Evolutionary conservation across 306 rosid genomes (phyloP).

Genomic region (Ceratonia siliqua): DNA sequence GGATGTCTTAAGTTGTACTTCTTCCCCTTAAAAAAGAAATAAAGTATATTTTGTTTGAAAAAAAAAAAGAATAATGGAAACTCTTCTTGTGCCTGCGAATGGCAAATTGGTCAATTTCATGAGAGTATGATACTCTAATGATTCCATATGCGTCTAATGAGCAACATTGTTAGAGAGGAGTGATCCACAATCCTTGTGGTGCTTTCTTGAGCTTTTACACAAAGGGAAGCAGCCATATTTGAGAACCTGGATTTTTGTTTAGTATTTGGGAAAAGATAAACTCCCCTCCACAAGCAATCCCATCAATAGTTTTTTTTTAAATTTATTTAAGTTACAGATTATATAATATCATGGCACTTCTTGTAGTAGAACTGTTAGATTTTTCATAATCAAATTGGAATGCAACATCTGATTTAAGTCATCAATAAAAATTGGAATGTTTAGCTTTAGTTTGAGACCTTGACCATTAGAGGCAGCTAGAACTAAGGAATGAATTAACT

Average conservation of each 20-base stretch:
- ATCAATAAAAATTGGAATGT: conserved; percentile 1
- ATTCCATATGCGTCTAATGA: conserved; percentile 8
- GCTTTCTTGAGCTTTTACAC: not conserved
- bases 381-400: not conserved
- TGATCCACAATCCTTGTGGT: conserved; percentile 10
- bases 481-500: not conserved
- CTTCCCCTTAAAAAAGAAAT: too few species aligned
- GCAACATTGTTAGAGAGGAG: conserved; percentile 1
- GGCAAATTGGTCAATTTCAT: not conserved
- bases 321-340: not conserved
- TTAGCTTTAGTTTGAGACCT: not conserved
- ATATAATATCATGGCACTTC: not conserved
- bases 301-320: not conserved
- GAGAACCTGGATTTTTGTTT: not conserved
- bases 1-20: not conserved
- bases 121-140: not conserved
- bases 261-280: not conserved
- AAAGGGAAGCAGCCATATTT: not conserved
- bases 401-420: not conserved
- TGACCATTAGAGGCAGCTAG: not conserved
- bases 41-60: not conserved
- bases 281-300: not conserved
- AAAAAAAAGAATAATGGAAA: not conserved
- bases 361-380: conserved; percentile 13
- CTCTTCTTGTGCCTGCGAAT: not conserved